Evolutionary conservation across 176 grass and related monocot species (phyloP).

Genomic region (Elymus sibiricus): DNA sequence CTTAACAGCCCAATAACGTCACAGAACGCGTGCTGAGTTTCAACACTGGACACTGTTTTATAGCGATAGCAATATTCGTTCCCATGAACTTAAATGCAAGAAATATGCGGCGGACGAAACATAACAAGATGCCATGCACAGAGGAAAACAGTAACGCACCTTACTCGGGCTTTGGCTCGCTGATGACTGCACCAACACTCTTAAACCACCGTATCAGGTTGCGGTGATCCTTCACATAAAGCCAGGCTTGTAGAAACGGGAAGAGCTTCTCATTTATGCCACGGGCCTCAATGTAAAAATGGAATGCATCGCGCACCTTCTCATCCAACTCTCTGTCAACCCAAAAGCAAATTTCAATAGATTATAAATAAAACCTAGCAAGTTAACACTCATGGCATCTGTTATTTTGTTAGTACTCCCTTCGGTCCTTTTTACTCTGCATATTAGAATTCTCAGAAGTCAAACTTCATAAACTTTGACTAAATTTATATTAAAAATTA

Average conservation of each 20-base stretch:
- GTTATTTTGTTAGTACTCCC: background rate
- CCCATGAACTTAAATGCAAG: background rate
- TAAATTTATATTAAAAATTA: too few relatives aligned
- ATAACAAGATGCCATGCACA: background rate
- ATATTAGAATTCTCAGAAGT: too few relatives aligned
- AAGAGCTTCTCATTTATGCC: conserved; percentile 93
- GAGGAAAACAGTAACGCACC: background rate
- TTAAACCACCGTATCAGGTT: conserved; percentile 92
- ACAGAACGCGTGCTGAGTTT: background rate
- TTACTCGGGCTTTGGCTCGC: conserved; percentile 54
- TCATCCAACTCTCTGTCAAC: conserved; percentile 78
- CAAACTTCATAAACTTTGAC: too few relatives aligned
- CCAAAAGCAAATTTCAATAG: background rate
- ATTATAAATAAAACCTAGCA: background rate
- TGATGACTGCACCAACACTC: conserved; percentile 62
- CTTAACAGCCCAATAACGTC: background rate
- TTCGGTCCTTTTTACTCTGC: too few relatives aligned
- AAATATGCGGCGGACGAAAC: background rate
- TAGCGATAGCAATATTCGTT: background rate
- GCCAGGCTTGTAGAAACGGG: conserved; percentile 93
- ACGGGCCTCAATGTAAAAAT: conserved; percentile 80
- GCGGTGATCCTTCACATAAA: conserved; percentile 97
- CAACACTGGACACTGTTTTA: background rate
- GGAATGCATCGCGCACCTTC: conserved; percentile 88
- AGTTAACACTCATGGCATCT: background rate